These are phyloP conservation scores for Pestalotiopsis sp. DNA, from an alignment of 2,329 filamentous ascomycete species.

Conservation along the genomic window DNA sequence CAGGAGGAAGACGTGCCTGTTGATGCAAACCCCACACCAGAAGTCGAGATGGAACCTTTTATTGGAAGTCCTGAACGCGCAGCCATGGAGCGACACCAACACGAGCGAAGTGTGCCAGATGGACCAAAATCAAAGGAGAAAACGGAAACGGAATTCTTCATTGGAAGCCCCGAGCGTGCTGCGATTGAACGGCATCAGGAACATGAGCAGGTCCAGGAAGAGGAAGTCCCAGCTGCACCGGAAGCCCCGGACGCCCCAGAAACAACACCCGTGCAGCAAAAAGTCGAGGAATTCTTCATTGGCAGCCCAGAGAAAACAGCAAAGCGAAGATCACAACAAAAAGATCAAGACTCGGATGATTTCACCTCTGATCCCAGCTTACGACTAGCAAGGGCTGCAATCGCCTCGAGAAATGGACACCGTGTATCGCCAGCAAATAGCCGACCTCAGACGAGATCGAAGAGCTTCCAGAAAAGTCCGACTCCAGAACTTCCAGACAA, in stretches of 20 bases:
- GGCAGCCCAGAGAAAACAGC: slow-evolving; percentile 3
- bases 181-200: neutral
- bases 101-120: neutral
- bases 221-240: neutral
- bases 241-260: neutral
- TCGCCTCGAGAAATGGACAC: slow-evolving; percentile 9
- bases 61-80: neutral
- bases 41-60: neutral
- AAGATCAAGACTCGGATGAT: neutral
- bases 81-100: neutral
- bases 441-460: slow-evolving; percentile 12
- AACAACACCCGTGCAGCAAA: neutral
- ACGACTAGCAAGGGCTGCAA: slow-evolving; percentile 12
- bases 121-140: neutral
- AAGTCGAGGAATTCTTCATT: neutral
- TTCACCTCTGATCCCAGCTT: slow-evolving; percentile 9
- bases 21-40: neutral
- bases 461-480: slow-evolving; percentile 11
- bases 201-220: neutral
- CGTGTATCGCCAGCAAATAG: slow-evolving; percentile 13
- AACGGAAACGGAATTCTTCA: neutral
- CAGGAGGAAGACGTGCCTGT: neutral
- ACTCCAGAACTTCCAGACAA: slow-evolving; percentile 10
- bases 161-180: neutral
- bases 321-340: neutral